These are phyloP conservation scores for Metschnikowia similis DNA, from an alignment of 805 yeast species.

Conservation along the genomic window DNA sequence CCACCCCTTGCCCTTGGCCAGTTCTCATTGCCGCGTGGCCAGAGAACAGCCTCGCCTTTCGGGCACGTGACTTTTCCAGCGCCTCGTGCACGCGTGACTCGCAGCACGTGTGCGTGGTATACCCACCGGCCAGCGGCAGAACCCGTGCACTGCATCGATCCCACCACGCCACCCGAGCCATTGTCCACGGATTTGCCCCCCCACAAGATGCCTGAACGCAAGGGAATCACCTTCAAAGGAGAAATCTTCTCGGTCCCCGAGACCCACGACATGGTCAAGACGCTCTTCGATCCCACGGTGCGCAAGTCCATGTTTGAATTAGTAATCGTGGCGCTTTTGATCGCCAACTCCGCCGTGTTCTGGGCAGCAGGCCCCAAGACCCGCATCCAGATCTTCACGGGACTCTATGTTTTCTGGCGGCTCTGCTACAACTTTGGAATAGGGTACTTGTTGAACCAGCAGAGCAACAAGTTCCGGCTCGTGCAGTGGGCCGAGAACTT, in stretches of 20 bases:
- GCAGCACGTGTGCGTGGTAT: background rate
- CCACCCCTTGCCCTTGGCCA: no score
- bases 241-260: constrained; percentile 49
- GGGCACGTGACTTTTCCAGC: background rate
- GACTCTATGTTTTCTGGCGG: constrained; percentile 70
- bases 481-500: constrained; percentile 48
- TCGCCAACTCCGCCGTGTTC: constrained; percentile 31
- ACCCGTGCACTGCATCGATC: background rate
- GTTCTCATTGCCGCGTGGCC: no score
- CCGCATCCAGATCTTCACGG: constrained; percentile 41
- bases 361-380: constrained; percentile 20
- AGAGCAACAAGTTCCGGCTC: constrained; percentile 54
- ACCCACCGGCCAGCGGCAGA: background rate
- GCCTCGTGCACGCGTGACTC: background rate
- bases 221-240: constrained; percentile 44
- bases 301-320: constrained; percentile 64
- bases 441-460: constrained; percentile 62
- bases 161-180: no score
- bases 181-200: background rate
- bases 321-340: constrained; percentile 44
- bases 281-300: constrained; percentile 72
- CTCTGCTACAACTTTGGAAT: constrained; percentile 74
- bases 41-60: background rate
- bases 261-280: constrained; percentile 81
- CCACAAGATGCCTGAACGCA: background rate